phyloP scores from a whole-genome alignment of 2,329 filamentous ascomycete species.

The Penicillium occitanis region DNA sequence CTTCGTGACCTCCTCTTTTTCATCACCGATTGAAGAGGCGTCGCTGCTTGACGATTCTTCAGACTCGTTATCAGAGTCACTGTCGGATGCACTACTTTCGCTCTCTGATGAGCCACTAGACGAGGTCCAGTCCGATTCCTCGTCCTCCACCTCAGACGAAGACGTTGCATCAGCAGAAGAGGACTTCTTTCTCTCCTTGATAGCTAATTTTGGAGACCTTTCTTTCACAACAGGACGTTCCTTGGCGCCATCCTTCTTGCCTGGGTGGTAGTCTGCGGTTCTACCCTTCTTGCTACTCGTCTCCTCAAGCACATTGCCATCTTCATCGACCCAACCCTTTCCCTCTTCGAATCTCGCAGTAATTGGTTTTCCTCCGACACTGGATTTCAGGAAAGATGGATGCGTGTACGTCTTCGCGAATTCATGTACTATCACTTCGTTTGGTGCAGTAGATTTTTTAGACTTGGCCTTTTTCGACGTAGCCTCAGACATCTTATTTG shows the following conservation, averaged over 20 bases:
- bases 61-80: neutral
- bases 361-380: slow-evolving; percentile 46
- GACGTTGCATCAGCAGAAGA: neutral
- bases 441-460: slow-evolving; percentile 62
- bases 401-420: slow-evolving; percentile 83
- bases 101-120: slow-evolving; percentile 32
- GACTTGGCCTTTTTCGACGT: slow-evolving; percentile 46
- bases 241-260: slow-evolving; percentile 31
- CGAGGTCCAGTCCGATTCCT: slow-evolving; percentile 37
- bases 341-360: slow-evolving; percentile 72
- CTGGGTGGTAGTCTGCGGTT: slow-evolving; percentile 33
- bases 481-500: slow-evolving; percentile 47
- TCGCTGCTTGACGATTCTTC: slow-evolving; percentile 3
- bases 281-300: slow-evolving; percentile 30
- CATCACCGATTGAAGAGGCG: neutral
- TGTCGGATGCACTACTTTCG: neutral
- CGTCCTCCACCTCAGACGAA: slow-evolving; percentile 25
- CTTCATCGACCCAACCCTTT: slow-evolving; percentile 81
- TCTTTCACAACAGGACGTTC: slow-evolving; percentile 20
- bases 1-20: neutral
- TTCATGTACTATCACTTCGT: slow-evolving; percentile 75
- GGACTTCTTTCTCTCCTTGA: neutral
- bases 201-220: neutral
- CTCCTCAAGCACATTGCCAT: slow-evolving; percentile 67
- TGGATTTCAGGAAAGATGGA: slow-evolving; percentile 73